Evolutionary conservation across 208 protist species (phyloP).

Genomic region (Trypanosoma lewisi): DNA sequence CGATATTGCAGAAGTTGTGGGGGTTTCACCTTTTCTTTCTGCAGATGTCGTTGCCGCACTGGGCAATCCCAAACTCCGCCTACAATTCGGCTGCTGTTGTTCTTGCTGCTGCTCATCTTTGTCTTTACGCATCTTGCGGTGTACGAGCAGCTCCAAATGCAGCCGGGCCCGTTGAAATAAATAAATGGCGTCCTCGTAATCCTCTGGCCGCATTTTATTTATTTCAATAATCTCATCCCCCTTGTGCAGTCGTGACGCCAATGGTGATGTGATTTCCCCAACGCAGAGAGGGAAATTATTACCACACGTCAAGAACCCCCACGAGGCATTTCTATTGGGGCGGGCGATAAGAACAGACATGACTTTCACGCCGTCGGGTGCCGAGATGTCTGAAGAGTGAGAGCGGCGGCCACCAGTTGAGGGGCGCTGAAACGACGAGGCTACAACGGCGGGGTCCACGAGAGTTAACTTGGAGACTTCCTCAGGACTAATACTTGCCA

Average conservation of each 20-base stretch:
- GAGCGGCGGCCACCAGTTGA: not conserved
- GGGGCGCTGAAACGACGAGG: not conserved
- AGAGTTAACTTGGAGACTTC: not conserved
- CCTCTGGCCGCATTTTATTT: conserved; percentile 21
- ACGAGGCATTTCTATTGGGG: not conserved
- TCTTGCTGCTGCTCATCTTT: not conserved
- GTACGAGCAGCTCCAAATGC: conserved; percentile 20
- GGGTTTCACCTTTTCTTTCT: not conserved
- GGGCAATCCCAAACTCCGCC: no score
- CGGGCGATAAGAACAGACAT: conserved; percentile 9
- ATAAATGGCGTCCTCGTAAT: conserved; percentile 25
- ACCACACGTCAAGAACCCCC: conserved; percentile 17
- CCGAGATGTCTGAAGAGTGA: not conserved
- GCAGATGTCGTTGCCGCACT: not conserved
- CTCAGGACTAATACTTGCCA: not conserved
- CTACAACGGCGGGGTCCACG: conserved; percentile 15
- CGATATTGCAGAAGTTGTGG: not conserved
- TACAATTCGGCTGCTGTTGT: no score
- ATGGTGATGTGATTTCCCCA: conserved; percentile 5
- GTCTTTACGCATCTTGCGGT: not conserved
- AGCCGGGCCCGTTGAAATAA: conserved; percentile 16
- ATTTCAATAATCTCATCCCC: conserved; percentile 36
- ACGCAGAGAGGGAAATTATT: conserved; percentile 19
- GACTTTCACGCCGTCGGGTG: not conserved
- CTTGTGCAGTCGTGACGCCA: conserved; percentile 9